These are phyloP conservation scores for Pleurotus citrinopileatus DNA, from an alignment of 768 basidiomycete genomes.

Conservation along the genomic window DNA sequence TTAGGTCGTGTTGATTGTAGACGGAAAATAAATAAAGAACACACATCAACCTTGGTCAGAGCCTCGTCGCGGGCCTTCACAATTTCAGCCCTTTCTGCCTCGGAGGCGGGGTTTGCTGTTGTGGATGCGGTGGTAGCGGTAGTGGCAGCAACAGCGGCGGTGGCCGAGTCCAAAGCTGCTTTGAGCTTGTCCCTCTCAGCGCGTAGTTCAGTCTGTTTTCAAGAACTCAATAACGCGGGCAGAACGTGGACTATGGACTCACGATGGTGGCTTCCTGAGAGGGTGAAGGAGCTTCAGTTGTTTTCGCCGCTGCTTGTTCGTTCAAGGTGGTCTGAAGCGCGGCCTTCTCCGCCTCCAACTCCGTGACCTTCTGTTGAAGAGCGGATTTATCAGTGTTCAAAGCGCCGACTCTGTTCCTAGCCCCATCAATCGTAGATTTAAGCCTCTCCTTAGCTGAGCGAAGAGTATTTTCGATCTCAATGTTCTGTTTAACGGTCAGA, in stretches of 20 bases:
- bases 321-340: conserved; percentile 16
- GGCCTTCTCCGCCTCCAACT: conserved; percentile 18
- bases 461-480: conserved; percentile 39
- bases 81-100: conserved; percentile 59
- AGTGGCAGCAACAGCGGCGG: conserved; percentile 20
- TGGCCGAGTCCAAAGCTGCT: conserved; percentile 33
- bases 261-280: conserved; percentile 36
- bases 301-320: conserved; percentile 18
- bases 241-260: conserved; percentile 14
- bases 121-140: conserved; percentile 13
- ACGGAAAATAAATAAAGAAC: neutral
- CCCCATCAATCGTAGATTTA: conserved; percentile 23
- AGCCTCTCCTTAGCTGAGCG: conserved; percentile 28
- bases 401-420: conserved; percentile 27
- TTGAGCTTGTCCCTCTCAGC: conserved; percentile 63
- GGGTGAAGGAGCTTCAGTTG: neutral
- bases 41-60: conserved; percentile 54
- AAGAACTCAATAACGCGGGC: neutral
- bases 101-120: conserved; percentile 39
- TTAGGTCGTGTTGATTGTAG: too few species aligned
- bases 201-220: conserved; percentile 44
- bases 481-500: conserved; percentile 28
- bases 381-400: conserved; percentile 34
- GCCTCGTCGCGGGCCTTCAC: conserved; percentile 60
- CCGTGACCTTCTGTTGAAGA: conserved; percentile 22